A percentile compares a stretch with the other conserved stretches of the same genome.
phyloP scores from a whole-genome alignment of 139 green algal genomes.

The Protoeuglena noctilucae region DNA sequence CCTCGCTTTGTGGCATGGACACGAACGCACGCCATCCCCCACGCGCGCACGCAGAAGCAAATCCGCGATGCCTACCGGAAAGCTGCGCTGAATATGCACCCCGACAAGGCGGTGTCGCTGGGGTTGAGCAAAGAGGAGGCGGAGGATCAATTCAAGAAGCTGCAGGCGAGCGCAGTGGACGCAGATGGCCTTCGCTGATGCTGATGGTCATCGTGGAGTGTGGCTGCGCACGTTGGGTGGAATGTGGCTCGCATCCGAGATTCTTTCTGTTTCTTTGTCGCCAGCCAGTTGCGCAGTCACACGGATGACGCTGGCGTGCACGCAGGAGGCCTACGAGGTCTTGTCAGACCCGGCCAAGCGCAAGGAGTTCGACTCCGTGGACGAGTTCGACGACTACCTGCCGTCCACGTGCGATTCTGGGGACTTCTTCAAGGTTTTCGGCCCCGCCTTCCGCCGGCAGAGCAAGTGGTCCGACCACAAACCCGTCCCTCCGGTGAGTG shows the following conservation, averaged over 20 bases:
- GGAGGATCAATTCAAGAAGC: slow-evolving; percentile 68
- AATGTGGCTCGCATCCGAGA: too few relatives aligned
- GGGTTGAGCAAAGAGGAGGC: slow-evolving; percentile 19
- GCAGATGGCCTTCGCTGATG: too few relatives aligned
- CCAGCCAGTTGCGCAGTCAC: too few relatives aligned
- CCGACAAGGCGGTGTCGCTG: slow-evolving; percentile 60
- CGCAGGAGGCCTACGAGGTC: slow-evolving; percentile 58
- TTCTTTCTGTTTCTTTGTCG: too few relatives aligned
- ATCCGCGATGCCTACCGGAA: slow-evolving; percentile 70
- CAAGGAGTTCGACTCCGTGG: slow-evolving; percentile 76
- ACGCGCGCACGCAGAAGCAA: too few relatives aligned
- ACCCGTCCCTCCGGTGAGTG: slow-evolving; percentile 58
- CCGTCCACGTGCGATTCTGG: slow-evolving; percentile 41
- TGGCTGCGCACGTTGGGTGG: too few relatives aligned
- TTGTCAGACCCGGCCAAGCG: slow-evolving; percentile 64
- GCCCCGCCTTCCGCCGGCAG: slow-evolving; percentile 79
- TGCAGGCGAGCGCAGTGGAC: too few relatives aligned
- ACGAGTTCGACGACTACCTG: slow-evolving; percentile 89
- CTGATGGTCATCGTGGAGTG: too few relatives aligned
- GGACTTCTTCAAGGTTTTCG: slow-evolving; percentile 90
- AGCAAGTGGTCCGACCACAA: slow-evolving; percentile 48
- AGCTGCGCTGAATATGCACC: slow-evolving; percentile 68
- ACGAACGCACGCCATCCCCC: too few relatives aligned
- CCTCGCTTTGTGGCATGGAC: too few relatives aligned
- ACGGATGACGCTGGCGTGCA: too few relatives aligned